Conservation (phyloP, 495 filamentous ascomycete genomes). For the Lasiosphaeria miniovina region DNA sequence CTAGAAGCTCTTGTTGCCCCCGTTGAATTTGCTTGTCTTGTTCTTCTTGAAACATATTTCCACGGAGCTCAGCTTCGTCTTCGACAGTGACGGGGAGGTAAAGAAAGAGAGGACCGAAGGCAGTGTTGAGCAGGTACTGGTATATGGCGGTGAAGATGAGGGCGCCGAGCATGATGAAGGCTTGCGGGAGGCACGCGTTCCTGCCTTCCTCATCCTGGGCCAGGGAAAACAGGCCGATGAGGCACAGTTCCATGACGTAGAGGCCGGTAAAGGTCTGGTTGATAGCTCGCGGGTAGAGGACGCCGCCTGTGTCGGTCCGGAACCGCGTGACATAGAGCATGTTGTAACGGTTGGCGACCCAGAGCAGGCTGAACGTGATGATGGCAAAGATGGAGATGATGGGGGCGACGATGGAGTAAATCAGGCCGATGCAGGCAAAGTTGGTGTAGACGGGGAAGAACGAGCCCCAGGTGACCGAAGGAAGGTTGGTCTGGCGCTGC, state of each 20-base stretch:
- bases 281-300: constrained; percentile 89
- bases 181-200: constrained; percentile 73
- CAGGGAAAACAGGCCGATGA: constrained; percentile 90
- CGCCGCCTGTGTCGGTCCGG: constrained; percentile 84
- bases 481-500: constrained; percentile 74
- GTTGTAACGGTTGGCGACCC: constrained; percentile 94
- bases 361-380: constrained; percentile 90
- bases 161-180: constrained; percentile 82
- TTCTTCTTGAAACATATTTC: constrained; percentile 80
- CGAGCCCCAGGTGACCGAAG: constrained; percentile 81
- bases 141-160: constrained; percentile 70
- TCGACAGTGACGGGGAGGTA: constrained; percentile 95
- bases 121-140: constrained; percentile 77
- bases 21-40: constrained; percentile 62
- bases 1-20: constrained; percentile 24
- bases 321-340: constrained; percentile 95
- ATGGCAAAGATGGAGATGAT: constrained; percentile 92
- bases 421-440: constrained; percentile 87
- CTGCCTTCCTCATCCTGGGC: constrained; percentile 58
- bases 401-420: constrained; percentile 87
- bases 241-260: constrained; percentile 89
- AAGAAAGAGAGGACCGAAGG: constrained; percentile 80
- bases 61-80: constrained; percentile 85
- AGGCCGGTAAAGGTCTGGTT: constrained; percentile 95
- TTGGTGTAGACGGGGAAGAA: constrained; percentile 97